Evolutionary conservation across 2,329 filamentous ascomycete genomes (phyloP), one percentile per base, ranked within the genome.

Genomic region (Talaromyces sp.): DNA sequence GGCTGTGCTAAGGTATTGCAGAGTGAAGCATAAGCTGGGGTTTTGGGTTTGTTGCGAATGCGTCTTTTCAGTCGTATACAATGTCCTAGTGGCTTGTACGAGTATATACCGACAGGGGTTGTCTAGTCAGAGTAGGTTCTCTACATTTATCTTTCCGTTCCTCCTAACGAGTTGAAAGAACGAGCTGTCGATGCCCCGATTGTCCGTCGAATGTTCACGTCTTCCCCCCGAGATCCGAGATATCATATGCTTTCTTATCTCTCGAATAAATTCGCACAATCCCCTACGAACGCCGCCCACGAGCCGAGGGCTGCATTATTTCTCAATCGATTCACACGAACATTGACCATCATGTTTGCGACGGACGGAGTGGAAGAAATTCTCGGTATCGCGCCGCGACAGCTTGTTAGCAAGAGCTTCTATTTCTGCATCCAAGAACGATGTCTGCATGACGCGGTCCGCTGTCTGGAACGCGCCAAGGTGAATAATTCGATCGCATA

Each of bases 401-500:
- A 89, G 61, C 83, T 96, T 66, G 83, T 86, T 66, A 87, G 90
- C 46, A 88, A 88, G 68, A 93, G 90, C 72, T 96, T 96, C 73
- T 96, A 96, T 73, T 90, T 92, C 69, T 93, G 90, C 71, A 95
- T 96, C 58, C 85, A 90, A 63, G 86, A 90, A 68, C 88, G 87
- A 65, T 95, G 90, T 68, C 80, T 95, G 31, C 80, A 84, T 8
- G 90, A 95, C 68, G 91, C 91, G 3, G 86, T 93, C 37, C 84
- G 86, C 65, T 93, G 89, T 69, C 77, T 96, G 35, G 92, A 96
- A 75, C 89, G 89, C 67, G 91, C 92, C 23, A 96, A 96, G 73
- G 88, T 89, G 31, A 96, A 96, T 69, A 91, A 96, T 73, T 96
- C 92, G 1, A 95, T 96, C 69, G 91, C 92, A 1, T 96, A 96